These are phyloP conservation scores for Phytophthora aleatoria DNA, from an alignment of 352 stramenopile genomes.

Conservation along the genomic window DNA sequence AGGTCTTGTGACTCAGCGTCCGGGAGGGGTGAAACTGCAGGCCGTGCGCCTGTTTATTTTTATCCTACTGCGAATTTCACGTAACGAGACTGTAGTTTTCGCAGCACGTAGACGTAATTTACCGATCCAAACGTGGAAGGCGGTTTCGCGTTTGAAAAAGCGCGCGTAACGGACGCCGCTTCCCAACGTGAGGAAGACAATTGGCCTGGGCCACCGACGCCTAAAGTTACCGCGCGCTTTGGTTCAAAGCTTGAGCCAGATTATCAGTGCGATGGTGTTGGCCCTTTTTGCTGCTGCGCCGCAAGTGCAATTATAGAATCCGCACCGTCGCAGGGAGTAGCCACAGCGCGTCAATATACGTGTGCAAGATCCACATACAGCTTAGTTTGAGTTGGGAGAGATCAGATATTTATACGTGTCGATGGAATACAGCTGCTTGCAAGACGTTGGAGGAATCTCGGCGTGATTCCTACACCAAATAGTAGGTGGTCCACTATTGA, in stretches of 20 bases:
- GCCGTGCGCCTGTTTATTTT: conserved; percentile 10
- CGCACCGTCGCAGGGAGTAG: conserved; percentile 2
- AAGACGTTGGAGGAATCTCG: not conserved
- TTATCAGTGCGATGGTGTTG: conserved; percentile 5
- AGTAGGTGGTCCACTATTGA: conserved; percentile 18
- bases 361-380: not conserved
- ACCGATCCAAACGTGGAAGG: conserved; percentile 26
- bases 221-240: conserved; percentile 12
- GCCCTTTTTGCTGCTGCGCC: not conserved
- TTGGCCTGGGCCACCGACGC: not conserved
- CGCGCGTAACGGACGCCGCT: conserved; percentile 35
- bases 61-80: conserved; percentile 19
- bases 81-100: conserved; percentile 24
- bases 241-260: not conserved
- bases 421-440: no score
- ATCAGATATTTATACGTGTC: not conserved
- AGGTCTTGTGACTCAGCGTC: not conserved
- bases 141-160: conserved; percentile 40
- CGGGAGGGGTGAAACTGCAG: conserved; percentile 22
- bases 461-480: conserved; percentile 4
- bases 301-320: conserved; percentile 3
- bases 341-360: not conserved
- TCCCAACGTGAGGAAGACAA: conserved; percentile 18
- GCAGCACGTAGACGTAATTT: conserved; percentile 6
- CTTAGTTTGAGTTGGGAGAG: not conserved